These are phyloP conservation scores for Crucibulum laeve DNA, from an alignment of 768 basidiomycete genomes.

Conservation along the genomic window DNA sequence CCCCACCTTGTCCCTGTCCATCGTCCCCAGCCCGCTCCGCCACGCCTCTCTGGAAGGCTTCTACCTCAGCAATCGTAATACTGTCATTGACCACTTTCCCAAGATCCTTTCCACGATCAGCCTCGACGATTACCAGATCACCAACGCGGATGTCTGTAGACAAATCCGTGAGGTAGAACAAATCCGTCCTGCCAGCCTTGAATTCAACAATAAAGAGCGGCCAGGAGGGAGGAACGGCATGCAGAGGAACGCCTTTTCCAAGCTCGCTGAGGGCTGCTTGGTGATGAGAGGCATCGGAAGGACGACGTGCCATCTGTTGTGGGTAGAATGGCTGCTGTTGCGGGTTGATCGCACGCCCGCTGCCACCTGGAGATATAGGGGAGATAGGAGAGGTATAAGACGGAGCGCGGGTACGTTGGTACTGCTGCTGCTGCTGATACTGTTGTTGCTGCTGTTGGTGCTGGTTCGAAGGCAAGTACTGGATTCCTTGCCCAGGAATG, in stretches of 20 bases:
- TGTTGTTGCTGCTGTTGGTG: conserved; percentile 16
- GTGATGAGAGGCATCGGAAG: conserved; percentile 31
- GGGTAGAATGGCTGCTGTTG: conserved; percentile 44
- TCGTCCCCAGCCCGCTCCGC: conserved; percentile 43
- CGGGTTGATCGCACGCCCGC: conserved; percentile 31
- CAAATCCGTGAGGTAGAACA: conserved; percentile 84
- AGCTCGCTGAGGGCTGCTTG: conserved; percentile 46
- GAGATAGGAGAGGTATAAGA: conserved; percentile 58
- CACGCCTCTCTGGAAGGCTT: conserved; percentile 84
- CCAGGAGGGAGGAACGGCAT: conserved; percentile 75
- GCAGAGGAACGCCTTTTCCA: conserved; percentile 86
- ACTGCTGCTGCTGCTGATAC: conserved; percentile 6
- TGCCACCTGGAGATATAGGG: conserved; percentile 25
- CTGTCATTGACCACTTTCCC: conserved; percentile 91
- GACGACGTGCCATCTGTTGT: conserved; percentile 34
- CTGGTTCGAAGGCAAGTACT: conserved; percentile 41
- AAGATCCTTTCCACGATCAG: conserved; percentile 89
- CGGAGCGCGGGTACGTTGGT: conserved; percentile 32
- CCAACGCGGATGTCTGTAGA: conserved; percentile 66
- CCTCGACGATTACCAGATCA: conserved; percentile 95
- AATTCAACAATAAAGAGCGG: conserved; percentile 97
- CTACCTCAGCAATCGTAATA: conserved; percentile 86
- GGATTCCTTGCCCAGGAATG: conserved; percentile 62
- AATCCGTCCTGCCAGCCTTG: conserved; percentile 93
- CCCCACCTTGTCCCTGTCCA: conserved; percentile 17